Evolutionary conservation across 768 basidiomycete species (phyloP).

Genomic region (Tylopilus sp.): DNA sequence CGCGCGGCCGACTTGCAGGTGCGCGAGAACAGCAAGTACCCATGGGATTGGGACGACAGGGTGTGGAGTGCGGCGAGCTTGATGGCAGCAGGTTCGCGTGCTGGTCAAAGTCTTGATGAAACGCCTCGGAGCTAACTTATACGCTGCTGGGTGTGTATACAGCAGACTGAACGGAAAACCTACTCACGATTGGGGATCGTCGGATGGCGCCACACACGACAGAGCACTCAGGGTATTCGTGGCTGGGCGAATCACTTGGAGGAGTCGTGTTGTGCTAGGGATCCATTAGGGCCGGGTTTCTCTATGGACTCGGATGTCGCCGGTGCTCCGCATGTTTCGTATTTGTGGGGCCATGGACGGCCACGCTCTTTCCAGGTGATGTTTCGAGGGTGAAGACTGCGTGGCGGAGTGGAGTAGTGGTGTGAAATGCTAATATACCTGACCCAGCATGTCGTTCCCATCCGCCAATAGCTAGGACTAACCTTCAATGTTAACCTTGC

Average conservation of each 20-base stretch:
- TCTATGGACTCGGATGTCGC: neutral
- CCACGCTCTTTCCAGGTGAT: neutral
- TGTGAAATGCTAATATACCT: neutral
- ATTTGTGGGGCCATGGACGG: neutral
- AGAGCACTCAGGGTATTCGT: neutral
- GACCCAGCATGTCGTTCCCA: neutral
- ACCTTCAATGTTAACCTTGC: no score
- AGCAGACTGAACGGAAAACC: neutral
- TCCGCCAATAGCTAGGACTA: no score
- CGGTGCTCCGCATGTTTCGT: neutral
- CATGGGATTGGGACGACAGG: neutral
- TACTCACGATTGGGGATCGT: neutral
- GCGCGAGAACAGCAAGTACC: neutral
- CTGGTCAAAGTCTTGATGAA: neutral
- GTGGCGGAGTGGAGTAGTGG: no score
- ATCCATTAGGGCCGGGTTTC: neutral
- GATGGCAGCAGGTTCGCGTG: neutral
- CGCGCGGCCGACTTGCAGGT: neutral
- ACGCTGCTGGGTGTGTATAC: neutral
- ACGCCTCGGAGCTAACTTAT: neutral
- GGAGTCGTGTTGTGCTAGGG: neutral
- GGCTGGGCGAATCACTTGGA: neutral
- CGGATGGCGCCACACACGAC: neutral
- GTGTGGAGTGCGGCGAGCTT: neutral
- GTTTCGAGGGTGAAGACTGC: no score